Percentiles rank a stretch among this genome's conserved stretches.
Conservation (phyloP, 2,329 filamentous ascomycete species). For the Cladosporium sp. region DNA sequence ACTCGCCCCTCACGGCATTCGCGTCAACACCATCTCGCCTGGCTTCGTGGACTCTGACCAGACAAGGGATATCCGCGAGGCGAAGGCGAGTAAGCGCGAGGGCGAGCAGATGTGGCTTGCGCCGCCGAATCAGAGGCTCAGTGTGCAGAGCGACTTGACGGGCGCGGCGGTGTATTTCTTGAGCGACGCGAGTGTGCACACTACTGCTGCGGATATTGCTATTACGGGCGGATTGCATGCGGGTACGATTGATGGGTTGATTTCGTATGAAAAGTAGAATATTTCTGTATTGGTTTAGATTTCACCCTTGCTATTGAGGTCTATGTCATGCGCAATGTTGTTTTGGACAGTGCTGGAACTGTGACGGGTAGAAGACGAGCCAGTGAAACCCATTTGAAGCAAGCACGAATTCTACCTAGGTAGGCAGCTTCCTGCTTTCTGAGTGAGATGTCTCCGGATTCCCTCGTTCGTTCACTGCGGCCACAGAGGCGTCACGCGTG, state of each 20-base stretch:
- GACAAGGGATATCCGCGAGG: conserved; percentile 20
- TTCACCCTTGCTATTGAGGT: no score
- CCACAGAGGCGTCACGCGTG: no score
- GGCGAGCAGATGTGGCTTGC: conserved; percentile 11
- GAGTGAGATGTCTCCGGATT: no score
- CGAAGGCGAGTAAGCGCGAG: conserved; percentile 3
- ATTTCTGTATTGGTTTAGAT: no score
- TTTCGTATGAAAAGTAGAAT: conserved; percentile 9
- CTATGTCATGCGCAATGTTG: no score
- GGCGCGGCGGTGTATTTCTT: conserved; percentile 39
- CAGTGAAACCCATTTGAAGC: no score
- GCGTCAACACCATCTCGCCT: conserved; percentile 26
- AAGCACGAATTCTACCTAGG: no score
- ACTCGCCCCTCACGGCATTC: conserved; percentile 28
- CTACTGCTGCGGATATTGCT: conserved; percentile 36
- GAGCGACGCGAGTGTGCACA: conserved; percentile 39
- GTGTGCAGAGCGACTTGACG: conserved; percentile 21
- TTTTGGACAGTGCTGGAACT: no score
- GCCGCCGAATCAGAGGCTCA: conserved; percentile 8
- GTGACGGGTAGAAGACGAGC: no score
- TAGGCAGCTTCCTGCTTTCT: no score
- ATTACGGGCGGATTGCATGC: conserved; percentile 26
- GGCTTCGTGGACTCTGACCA: conserved; percentile 26
- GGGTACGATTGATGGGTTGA: conserved; percentile 15
- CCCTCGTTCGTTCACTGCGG: no score